Conservation (phyloP, 1,139 yeast species). For the Saccharomyces hybrid region DNA sequence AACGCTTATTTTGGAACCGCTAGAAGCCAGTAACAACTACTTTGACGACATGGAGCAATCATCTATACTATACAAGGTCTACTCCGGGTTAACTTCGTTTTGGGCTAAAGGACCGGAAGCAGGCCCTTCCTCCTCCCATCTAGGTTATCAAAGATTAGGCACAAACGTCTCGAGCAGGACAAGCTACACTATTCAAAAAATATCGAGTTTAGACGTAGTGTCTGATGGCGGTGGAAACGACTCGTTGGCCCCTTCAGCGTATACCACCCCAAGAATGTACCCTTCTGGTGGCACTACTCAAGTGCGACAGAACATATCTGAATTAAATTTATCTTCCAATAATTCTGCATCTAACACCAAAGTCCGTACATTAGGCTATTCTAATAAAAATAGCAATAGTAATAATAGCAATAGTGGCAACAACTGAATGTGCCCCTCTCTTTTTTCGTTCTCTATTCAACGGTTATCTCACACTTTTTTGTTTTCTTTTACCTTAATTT, state of each 20-base stretch:
- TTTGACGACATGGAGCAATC: neutral
- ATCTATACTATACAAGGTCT: neutral
- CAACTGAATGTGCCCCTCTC: neutral
- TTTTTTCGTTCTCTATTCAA: neutral
- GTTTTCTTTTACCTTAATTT: neutral
- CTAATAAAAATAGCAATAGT: neutral
- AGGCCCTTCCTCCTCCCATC: neutral
- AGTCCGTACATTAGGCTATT: neutral
- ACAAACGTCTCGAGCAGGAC: neutral
- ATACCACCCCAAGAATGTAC: neutral
- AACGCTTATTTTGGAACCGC: constrained; percentile 39
- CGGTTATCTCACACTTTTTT: neutral
- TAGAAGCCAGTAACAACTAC: neutral
- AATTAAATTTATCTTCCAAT: neutral
- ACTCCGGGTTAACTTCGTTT: neutral
- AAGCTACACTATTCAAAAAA: neutral
- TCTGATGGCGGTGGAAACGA: neutral
- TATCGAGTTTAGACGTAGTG: neutral
- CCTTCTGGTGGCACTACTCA: neutral
- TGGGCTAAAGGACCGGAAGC: neutral
- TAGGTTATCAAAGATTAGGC: neutral
- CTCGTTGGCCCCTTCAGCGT: neutral
- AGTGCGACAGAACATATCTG: neutral
- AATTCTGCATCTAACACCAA: neutral
- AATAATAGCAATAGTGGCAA: neutral